Base-by-base conservation (phyloP, 73 alveolate genomes). In the Paramecium primaurelia region DNA sequence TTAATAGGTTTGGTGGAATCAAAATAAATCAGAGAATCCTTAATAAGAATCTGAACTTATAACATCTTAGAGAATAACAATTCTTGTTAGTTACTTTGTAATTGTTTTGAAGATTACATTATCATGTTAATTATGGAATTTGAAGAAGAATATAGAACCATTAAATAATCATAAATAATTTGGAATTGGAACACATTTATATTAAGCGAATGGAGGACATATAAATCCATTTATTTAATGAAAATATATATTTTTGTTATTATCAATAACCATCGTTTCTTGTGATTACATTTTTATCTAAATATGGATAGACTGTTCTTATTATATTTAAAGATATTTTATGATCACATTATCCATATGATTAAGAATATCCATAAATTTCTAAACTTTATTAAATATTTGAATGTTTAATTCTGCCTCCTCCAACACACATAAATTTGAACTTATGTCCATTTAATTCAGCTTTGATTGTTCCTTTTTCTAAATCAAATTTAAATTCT, bases 191-290 rank as follows among this genome's bases (percentile, higher is more conserved):
- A 38, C 58, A 12, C 58, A 75, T 75, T 10, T 75, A 34, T 75
- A 75, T 38, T 42, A 75, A 64, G 84, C 84, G 3, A 28, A 64
- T 32, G 84, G 84, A 3, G 84, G 84, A 64, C 47, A 64, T 30
- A 64, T 64, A 28, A 64, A 64, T 26, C 84, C 84, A 64, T 64
- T 64, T 64, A 64, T 64, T 64, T 64, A 64, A 34, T 34, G 47
- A 64, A 32, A 22, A 64, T 32, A 64, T 64, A 64, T 64, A n/a
- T 54, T 54, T 54, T 54, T 54, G 84, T 32, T 32, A 64, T 64
- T 75, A 75, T 80, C 91, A 80, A 80, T 80, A 80, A 42, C 91
- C 91, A 32, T 80, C 91, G 58, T 80, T 80, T 40, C 91, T 80
- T 16, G 51, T 45, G 14, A 30, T 80, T 11, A 80, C 47, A 80